phyloP scores from a whole-genome alignment of 164 flowering plant genomes.

The Stephania japonica region DNA sequence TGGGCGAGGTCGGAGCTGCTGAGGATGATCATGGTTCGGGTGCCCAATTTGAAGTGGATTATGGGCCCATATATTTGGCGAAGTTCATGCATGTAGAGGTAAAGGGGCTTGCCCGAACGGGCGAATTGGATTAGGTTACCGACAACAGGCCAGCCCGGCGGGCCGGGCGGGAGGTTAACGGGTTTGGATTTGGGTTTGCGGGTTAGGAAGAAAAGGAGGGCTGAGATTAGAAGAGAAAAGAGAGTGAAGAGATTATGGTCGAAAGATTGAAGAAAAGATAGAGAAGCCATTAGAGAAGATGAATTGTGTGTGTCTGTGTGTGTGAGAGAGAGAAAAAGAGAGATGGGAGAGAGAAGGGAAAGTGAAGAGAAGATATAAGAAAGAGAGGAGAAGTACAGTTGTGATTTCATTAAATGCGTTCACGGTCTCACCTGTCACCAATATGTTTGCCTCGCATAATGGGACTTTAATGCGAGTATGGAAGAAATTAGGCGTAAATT shows the following conservation, averaged over 20 bases:
- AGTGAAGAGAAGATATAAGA: not conserved
- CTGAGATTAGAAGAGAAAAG: slow-evolving; percentile 29
- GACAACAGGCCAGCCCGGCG: slow-evolving; percentile 82
- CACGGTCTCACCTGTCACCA: not conserved
- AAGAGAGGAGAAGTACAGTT: not conserved
- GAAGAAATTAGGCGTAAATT: too few relatives aligned
- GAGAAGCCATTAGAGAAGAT: slow-evolving; percentile 9
- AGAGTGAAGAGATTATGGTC: slow-evolving; percentile 26
- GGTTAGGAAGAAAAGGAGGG: slow-evolving; percentile 26
- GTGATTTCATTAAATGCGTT: not conserved
- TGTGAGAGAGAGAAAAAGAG: slow-evolving; percentile 7
- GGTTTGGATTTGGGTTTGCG: slow-evolving; percentile 25
- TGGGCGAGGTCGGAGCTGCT: slow-evolving; percentile 49
- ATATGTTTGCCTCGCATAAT: too few relatives aligned
- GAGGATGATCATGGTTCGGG: slow-evolving; percentile 62
- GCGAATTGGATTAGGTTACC: slow-evolving; percentile 91
- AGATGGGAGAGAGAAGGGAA: slow-evolving; percentile 11
- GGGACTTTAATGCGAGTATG: too few relatives aligned
- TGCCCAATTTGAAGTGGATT: slow-evolving; percentile 73
- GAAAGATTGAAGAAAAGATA: slow-evolving; percentile 22
- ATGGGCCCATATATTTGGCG: slow-evolving; percentile 58
- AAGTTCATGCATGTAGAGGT: slow-evolving; percentile 46
- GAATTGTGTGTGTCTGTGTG: too few relatives aligned
- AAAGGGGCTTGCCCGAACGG: slow-evolving; percentile 71
- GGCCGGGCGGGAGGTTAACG: slow-evolving; percentile 75